Evolutionary conservation across 2,329 filamentous ascomycete genomes (phyloP), one percentile per base, ranked within the genome.

Genomic region (Beauveria sp.): DNA sequence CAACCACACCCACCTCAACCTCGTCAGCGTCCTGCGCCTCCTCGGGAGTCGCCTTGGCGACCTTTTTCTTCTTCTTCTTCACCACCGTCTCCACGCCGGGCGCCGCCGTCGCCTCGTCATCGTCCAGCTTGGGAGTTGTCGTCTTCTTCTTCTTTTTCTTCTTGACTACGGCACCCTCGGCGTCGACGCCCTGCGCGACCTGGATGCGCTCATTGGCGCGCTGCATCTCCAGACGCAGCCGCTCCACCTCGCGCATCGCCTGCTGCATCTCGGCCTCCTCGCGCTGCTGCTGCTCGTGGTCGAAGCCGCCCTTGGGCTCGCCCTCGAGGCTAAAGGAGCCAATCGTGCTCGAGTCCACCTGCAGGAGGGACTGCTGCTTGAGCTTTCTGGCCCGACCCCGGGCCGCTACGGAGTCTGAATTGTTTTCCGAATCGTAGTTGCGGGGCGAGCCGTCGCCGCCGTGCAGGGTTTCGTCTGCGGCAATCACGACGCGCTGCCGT

Each of bases 261-360:
- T 85, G 86, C 50, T 85, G 86, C 91, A 97, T 96, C 74, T 97
- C 92, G 1, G 84, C 86, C 63, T 97, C 92, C 69, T 96, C 91
- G 18, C 83, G 84, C 70, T 88, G 83, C 65, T 87, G 84, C 57
- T 80, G 80, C 68, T 91, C 89, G 55, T 85, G 80, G 61, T 89
- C 84, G 53, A 82, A 77, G 0, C 70, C 70, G 43, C 66, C 70
- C 47, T 66, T 66, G 5, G 75, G 71, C n/a, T 70, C 65, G 54
- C 66, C 72, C 54, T 88, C 84, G 1, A 97, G 81, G 50, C 84
- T 88, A 48, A 97, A 82, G 2, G 84, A 77, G 1, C 86, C 85
- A 3, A 99, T 84, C 47, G 87, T 88, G 65, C 90, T 93, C 41
- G 92, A 96, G 73, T 97, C 92, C 0, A 97, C 89, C 65, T 92